A percentile compares a stretch with the other conserved stretches of the same genome.
Conservation (phyloP, 2,329 filamentous ascomycete genomes). For the Sphaerostilbella broomeana region DNA sequence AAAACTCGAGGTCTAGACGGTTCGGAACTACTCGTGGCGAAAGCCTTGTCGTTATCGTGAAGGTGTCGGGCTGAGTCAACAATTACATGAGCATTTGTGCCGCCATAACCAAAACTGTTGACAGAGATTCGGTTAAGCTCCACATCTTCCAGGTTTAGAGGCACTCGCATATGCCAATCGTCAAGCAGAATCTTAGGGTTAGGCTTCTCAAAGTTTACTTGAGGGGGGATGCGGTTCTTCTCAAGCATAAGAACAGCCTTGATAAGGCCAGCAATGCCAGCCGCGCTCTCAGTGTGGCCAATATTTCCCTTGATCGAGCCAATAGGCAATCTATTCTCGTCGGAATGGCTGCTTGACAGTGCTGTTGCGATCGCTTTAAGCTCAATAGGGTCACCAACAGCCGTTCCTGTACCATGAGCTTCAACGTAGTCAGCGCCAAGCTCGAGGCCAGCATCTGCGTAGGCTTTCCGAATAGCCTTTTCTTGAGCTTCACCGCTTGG, state of each 20-base stretch:
- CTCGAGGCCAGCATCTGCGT: conserved; percentile 20
- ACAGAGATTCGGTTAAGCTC: conserved; percentile 19
- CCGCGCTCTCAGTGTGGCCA: conserved; percentile 19
- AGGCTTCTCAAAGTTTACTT: conserved; percentile 9
- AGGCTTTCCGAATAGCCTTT: conserved; percentile 25
- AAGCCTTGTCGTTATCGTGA: no score
- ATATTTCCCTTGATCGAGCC: conserved; percentile 23
- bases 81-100: conserved; percentile 37
- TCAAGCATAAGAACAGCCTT: conserved; percentile 15
- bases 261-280: conserved; percentile 13
- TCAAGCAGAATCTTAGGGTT: conserved; percentile 2
- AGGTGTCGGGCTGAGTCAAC: no score
- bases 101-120: conserved; percentile 43
- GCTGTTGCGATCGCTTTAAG: conserved; percentile 14
- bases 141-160: no score
- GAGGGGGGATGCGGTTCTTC: conserved; percentile 14
- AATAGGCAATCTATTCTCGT: neutral
- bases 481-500: conserved; percentile 30
- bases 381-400: conserved; percentile 14
- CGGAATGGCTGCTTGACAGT: conserved; percentile 8
- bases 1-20: no score
- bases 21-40: no score
- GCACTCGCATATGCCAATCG: no score
- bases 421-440: conserved; percentile 20
- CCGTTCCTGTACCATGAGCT: conserved; percentile 19